Conservation (phyloP, 495 filamentous ascomycete species). For the Wilcoxina mikolae region DNA sequence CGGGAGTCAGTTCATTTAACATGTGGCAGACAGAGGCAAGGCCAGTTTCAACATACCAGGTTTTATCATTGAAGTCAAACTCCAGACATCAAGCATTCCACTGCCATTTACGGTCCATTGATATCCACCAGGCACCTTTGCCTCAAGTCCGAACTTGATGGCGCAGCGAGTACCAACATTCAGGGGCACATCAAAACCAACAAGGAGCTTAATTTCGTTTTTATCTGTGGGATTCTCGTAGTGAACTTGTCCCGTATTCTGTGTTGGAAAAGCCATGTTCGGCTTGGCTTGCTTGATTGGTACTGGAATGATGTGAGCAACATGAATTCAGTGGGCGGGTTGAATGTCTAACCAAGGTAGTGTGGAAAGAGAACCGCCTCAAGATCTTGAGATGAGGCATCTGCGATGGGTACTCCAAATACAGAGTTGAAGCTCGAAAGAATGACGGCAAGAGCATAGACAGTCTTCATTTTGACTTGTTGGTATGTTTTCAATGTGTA, state of each 20-base stretch:
- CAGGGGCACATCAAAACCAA: constrained; percentile 5
- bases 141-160: constrained; percentile 2
- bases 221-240: not conserved
- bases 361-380: not conserved
- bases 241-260: not conserved
- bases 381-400: not conserved
- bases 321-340: not conserved
- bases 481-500: no score
- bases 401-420: not conserved
- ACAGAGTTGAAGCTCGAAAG: no score
- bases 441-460: no score
- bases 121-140: not conserved
- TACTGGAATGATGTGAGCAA: not conserved
- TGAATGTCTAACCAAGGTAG: not conserved
- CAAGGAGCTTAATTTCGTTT: constrained; percentile 3
- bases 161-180: not conserved
- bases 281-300: not conserved
- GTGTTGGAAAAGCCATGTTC: not conserved
- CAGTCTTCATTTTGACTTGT: no score
- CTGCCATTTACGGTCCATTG: constrained; percentile 1
- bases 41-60: no score
- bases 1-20: not conserved
- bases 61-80: not conserved
- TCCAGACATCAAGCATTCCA: constrained; percentile 8
- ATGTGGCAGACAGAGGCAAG: no score